Percentiles rank a stretch among this genome's conserved stretches.
Evolutionary conservation across 306 rosid genomes (phyloP).

Genomic region (Fragaria ananassa): DNA sequence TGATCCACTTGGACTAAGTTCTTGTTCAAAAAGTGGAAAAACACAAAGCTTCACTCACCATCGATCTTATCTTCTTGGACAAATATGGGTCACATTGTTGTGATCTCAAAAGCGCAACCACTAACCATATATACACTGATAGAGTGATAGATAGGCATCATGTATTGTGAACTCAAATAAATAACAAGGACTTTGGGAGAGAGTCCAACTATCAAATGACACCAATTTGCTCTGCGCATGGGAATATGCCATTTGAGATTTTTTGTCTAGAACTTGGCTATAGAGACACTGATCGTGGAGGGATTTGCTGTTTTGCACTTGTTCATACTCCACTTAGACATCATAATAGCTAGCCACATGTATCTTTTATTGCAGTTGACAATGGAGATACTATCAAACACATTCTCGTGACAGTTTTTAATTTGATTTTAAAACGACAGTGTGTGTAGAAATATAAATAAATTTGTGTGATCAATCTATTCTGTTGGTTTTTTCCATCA

Average conservation of each 20-base stretch:
- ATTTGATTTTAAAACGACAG: background rate
- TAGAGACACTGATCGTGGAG: background rate
- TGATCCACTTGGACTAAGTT: slow-evolving; percentile 21
- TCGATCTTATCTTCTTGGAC: background rate
- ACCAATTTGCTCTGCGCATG: slow-evolving; percentile 17
- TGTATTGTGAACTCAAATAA: slow-evolving; percentile 6
- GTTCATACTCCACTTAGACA: background rate
- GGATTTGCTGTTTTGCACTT: slow-evolving; percentile 24
- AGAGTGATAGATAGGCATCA: background rate
- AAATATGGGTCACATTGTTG: background rate
- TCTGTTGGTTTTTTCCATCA: background rate
- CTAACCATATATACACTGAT: background rate
- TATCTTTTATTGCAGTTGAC: background rate
- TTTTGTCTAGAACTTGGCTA: background rate
- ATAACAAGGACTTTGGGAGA: slow-evolving; percentile 5
- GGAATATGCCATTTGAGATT: slow-evolving; percentile 1
- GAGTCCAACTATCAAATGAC: slow-evolving; percentile 13
- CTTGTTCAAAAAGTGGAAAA: slow-evolving; percentile 1
- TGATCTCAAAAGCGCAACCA: slow-evolving; percentile 23
- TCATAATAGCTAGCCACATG: background rate
- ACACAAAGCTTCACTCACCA: background rate
- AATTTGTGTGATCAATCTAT: too few relatives aligned
- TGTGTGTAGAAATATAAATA: too few relatives aligned
- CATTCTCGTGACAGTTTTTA: background rate
- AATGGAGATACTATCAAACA: background rate